Conservation (phyloP, 2,329 filamentous ascomycete genomes). For the Basipetospora chlamydospora region DNA sequence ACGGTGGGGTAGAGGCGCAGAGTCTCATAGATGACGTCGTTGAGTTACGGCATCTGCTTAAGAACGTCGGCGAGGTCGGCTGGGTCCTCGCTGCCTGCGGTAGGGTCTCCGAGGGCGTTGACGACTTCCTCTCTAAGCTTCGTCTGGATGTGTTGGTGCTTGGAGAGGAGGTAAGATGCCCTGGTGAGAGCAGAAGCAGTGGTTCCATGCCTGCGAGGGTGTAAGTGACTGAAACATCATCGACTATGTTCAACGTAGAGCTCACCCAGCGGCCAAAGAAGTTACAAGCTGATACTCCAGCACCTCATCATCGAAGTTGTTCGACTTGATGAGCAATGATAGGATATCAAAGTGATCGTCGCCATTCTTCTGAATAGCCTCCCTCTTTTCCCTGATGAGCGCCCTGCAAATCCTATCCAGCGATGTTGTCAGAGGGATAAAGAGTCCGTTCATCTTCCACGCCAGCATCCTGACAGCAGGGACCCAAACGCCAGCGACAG, state of each 20-base stretch:
- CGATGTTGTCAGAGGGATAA: slow-evolving; percentile 19
- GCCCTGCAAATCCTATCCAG: slow-evolving; percentile 25
- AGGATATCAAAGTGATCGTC: slow-evolving; percentile 48
- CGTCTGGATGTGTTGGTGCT: slow-evolving; percentile 40
- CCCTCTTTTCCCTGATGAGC: slow-evolving; percentile 32
- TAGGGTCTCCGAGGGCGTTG: slow-evolving; percentile 28
- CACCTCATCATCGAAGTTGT: slow-evolving; percentile 35
- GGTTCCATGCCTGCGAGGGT: slow-evolving; percentile 40
- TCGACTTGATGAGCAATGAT: slow-evolving; percentile 36
- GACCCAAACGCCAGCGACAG: slow-evolving; percentile 20
- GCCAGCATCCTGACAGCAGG: slow-evolving; percentile 25
- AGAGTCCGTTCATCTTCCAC: slow-evolving; percentile 28
- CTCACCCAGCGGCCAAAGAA: slow-evolving; percentile 38
- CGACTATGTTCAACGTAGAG: no score
- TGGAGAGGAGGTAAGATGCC: slow-evolving; percentile 45
- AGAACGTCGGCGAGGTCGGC: slow-evolving; percentile 28
- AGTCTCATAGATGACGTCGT: slow-evolving; percentile 64
- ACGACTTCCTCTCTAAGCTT: slow-evolving; percentile 46
- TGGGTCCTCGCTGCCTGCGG: slow-evolving; percentile 20
- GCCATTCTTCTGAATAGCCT: slow-evolving; percentile 26
- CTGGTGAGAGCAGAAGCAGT: slow-evolving; percentile 50
- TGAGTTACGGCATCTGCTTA: slow-evolving; percentile 57
- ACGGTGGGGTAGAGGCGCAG: slow-evolving; percentile 64
- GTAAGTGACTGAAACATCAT: slow-evolving; percentile 4
- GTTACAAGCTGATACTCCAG: slow-evolving; percentile 41